Conservation (phyloP, 164 flowering plant genomes). For the Magnolia officinalis region DNA sequence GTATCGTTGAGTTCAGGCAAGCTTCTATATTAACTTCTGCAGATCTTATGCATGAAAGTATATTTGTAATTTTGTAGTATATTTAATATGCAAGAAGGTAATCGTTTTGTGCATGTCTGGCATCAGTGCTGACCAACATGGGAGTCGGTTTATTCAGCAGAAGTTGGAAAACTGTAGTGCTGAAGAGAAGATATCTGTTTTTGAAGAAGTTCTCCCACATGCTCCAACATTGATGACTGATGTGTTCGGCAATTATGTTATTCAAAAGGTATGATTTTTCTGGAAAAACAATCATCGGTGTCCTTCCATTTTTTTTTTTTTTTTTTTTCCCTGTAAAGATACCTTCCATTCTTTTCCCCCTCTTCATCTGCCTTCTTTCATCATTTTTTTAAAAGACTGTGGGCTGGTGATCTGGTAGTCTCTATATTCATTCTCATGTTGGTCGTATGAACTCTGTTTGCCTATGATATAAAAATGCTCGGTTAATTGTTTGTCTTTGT, state of each 20-base stretch:
- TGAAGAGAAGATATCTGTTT: slow-evolving; percentile 74
- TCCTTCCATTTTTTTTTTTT: not conserved
- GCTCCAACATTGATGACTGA: slow-evolving; percentile 71
- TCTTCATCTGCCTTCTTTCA: not conserved
- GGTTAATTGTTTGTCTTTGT: slow-evolving; percentile 2
- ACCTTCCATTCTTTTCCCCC: not conserved
- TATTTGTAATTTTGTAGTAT: not conserved
- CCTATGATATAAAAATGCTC: not conserved
- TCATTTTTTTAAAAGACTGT: not conserved
- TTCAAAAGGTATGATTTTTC: slow-evolving; percentile 63
- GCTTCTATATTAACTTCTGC: not conserved
- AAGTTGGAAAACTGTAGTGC: slow-evolving; percentile 65
- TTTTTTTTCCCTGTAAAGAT: not conserved
- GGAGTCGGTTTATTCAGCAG: slow-evolving; percentile 94
- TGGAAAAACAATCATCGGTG: not conserved
- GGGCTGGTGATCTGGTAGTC: not conserved
- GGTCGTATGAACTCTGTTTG: not conserved
- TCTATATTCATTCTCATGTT: not conserved
- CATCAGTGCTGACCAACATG: slow-evolving; percentile 84
- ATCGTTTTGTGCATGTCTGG: slow-evolving; percentile 10
- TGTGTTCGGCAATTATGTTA: slow-evolving; percentile 92
- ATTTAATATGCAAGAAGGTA: not conserved
- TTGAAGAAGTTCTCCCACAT: slow-evolving; percentile 77
- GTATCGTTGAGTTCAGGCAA: slow-evolving; percentile 81
- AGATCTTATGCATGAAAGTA: not conserved